Evolutionary conservation across 2,329 filamentous ascomycete species (phyloP).

Genomic region (Penicillium glabrum): DNA sequence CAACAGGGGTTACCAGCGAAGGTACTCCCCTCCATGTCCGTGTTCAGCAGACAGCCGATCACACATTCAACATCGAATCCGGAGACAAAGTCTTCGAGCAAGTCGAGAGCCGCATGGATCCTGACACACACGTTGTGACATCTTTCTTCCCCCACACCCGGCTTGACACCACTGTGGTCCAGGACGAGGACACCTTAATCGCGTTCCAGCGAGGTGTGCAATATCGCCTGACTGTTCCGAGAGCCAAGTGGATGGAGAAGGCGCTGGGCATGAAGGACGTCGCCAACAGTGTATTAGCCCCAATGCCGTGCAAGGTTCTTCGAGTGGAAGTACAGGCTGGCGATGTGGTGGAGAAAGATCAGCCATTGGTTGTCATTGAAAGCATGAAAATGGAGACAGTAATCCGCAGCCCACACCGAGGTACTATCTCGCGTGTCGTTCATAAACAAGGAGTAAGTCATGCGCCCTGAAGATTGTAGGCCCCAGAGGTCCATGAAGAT

Average conservation of each 20-base stretch:
- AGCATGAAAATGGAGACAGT: slow-evolving; percentile 92
- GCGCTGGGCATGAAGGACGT: slow-evolving; percentile 79
- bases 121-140: slow-evolving; percentile 55
- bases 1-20: slow-evolving; percentile 44
- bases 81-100: slow-evolving; percentile 38
- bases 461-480: background rate
- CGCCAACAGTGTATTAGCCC: slow-evolving; percentile 79
- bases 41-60: slow-evolving; percentile 52
- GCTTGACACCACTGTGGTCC: slow-evolving; percentile 74
- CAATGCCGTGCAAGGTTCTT: slow-evolving; percentile 97
- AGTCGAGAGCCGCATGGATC: slow-evolving; percentile 50
- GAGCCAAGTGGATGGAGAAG: slow-evolving; percentile 81
- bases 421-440: slow-evolving; percentile 69
- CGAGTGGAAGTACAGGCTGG: slow-evolving; percentile 85
- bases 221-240: slow-evolving; percentile 55
- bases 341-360: slow-evolving; percentile 77
- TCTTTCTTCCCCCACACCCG: slow-evolving; percentile 81
- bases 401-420: slow-evolving; percentile 73
- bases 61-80: slow-evolving; percentile 52
- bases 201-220: slow-evolving; percentile 71
- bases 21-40: slow-evolving; percentile 45
- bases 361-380: slow-evolving; percentile 85
- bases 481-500: background rate
- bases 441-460: slow-evolving; percentile 70
- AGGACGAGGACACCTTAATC: slow-evolving; percentile 54